Conservation (phyloP, 2,329 filamentous ascomycete genomes). For the Ophiobolus disseminans region DNA sequence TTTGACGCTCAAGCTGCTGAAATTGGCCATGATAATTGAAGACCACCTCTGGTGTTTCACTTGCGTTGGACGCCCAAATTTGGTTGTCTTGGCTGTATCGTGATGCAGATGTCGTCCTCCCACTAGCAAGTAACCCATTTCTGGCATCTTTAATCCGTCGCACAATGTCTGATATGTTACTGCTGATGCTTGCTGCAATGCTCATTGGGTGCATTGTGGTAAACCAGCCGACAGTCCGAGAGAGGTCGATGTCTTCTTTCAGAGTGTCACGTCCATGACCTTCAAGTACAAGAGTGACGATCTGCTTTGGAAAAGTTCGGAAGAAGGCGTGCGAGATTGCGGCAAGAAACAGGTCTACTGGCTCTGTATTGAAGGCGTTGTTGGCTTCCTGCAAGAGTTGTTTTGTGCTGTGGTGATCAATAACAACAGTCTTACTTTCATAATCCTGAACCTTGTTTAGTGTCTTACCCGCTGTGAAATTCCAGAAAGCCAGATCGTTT, state of each 20-base stretch:
- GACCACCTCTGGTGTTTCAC: slow-evolving; percentile 56
- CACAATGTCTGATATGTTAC: not conserved
- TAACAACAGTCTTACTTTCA: not conserved
- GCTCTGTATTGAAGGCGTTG: slow-evolving; percentile 57
- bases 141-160: not conserved
- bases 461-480: not conserved
- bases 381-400: slow-evolving; percentile 2
- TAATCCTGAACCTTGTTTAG: not conserved
- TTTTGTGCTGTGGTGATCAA: not conserved
- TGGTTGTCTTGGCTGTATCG: too few species aligned
- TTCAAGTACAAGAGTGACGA: slow-evolving; percentile 8
- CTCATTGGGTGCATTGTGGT: slow-evolving; percentile 33
- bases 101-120: not conserved
- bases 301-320: slow-evolving; percentile 35
- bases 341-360: slow-evolving; percentile 32
- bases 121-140: not conserved
- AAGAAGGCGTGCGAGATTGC: slow-evolving; percentile 48
- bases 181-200: slow-evolving; percentile 45
- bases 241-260: slow-evolving; percentile 31
- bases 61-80: too few species aligned
- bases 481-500: not conserved
- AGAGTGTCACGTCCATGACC: slow-evolving; percentile 24
- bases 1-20: slow-evolving; percentile 55
- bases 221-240: slow-evolving; percentile 27
- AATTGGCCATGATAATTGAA: slow-evolving; percentile 60